Conservation (phyloP, 257 asterid genomes). For the Thymus mandschuricus region DNA sequence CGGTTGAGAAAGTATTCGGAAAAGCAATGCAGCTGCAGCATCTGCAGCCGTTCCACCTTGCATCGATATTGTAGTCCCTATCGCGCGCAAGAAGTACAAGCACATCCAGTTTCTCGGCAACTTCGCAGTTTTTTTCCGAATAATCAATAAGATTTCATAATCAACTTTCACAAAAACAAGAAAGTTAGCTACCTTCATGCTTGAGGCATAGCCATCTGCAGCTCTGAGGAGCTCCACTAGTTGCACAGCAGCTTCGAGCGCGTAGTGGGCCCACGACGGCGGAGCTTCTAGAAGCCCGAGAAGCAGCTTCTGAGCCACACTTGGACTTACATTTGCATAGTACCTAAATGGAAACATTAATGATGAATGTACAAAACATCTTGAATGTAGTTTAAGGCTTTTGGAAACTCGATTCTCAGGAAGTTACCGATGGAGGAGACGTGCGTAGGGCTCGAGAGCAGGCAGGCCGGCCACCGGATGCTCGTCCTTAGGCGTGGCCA, state of each 20-base stretch:
- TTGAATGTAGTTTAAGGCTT: too few relatives aligned
- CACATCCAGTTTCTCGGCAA: conserved; percentile 96
- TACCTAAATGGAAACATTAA: conserved; percentile 47
- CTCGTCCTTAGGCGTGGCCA: conserved; percentile 84
- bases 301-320: conserved; percentile 87
- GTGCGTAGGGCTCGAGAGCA: conserved; percentile 94
- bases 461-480: conserved; percentile 91
- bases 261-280: conserved; percentile 94
- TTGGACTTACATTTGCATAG: conserved; percentile 86
- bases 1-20: conserved; percentile 86
- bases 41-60: conserved; percentile 83
- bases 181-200: conserved; percentile 52
- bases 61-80: conserved; percentile 89
- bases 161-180: not conserved
- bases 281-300: conserved; percentile 92
- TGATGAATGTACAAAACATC: too few relatives aligned
- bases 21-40: conserved; percentile 92
- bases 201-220: conserved; percentile 79
- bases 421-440: conserved; percentile 66
- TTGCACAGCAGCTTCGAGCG: conserved; percentile 93
- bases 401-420: too few relatives aligned
- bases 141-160: conserved; percentile 38
- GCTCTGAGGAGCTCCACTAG: conserved; percentile 91
- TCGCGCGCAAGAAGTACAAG: conserved; percentile 81
- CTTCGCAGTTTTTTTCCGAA: conserved; percentile 50